Conservation (phyloP, 2,329 filamentous ascomycete genomes). For the Rugonectria rugulosa region DNA sequence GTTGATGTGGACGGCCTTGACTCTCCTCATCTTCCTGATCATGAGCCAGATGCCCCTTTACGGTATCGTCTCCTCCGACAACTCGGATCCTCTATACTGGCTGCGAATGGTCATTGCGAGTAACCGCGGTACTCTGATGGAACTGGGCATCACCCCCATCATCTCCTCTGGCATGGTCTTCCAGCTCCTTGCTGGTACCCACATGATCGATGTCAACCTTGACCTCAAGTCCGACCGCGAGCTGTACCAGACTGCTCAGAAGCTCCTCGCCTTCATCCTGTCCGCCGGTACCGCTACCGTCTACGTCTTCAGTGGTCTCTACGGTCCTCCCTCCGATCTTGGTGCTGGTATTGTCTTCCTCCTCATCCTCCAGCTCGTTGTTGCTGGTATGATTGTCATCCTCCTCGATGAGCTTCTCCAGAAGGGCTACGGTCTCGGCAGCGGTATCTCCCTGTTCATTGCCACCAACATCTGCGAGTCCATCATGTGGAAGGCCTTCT, state of each 20-base stretch:
- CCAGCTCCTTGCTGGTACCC: conserved; percentile 98
- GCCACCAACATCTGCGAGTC: conserved; percentile 99
- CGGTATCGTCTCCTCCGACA: conserved; percentile 98
- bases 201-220: conserved; percentile 99
- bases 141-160: conserved; percentile 96
- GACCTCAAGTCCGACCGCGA: conserved; percentile 99
- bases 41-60: conserved; percentile 99
- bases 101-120: conserved; percentile 99
- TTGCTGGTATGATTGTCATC: conserved; percentile 98
- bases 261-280: conserved; percentile 96
- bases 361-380: conserved; percentile 95
- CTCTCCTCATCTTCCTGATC: conserved; percentile 97
- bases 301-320: conserved; percentile 97
- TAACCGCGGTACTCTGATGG: conserved; percentile 97
- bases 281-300: conserved; percentile 98
- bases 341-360: conserved; percentile 98
- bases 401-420: conserved; percentile 98
- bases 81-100: conserved; percentile 99
- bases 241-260: conserved; percentile 99
- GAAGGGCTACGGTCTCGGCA: conserved; percentile 98
- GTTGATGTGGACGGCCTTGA: conserved; percentile 94
- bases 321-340: conserved; percentile 94
- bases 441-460: conserved; percentile 99
- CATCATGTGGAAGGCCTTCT: conserved; percentile 99
- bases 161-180: conserved; percentile 99